Evolutionary conservation across 2,329 filamentous ascomycete species (phyloP), one percentile per base, ranked within the genome.

Genomic region (Eutypella sp.): DNA sequence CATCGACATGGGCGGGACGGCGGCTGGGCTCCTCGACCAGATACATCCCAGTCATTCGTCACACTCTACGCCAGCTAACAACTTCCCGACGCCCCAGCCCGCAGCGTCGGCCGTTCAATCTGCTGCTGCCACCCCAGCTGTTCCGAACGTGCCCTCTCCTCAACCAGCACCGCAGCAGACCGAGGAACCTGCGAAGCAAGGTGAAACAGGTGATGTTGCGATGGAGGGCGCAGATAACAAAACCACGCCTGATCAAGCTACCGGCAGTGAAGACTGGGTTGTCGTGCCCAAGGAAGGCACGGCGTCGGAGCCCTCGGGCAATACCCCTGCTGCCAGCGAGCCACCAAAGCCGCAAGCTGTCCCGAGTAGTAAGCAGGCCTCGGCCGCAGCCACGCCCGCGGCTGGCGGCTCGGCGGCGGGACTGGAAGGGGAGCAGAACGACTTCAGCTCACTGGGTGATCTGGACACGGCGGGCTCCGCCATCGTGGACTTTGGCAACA

Each of bases 381-480:
- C 74, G 1, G 66, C 69, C 0, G 68, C 67, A 8, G 66, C 65
- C 29, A 77, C 75, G 3, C 73, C 75, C 1, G 70, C 63, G 11
- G 51, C 41, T 20, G 53, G 47, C 24, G 41, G 48, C 11, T 61
- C 60, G 9, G 67, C 47, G 63, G 69, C 44, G 59, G 72, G 67
- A 9, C 72, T 73, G 24, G 66, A 68, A 5, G 64, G 68, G 9
- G 78, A 84, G 55, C 70, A 75, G 45, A 78, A 76, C 56, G 82
- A 85, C 59, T 85, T 85, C 53, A 76, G 75, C 59, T 78, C 80
- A 22, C 69, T 85, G 7, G 81, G 75, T 15, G 81, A 85, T 52
- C 67, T 87, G 37, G 83, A 90, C 62, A 82, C 83, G 20, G 85
- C 84, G 0, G 85, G 83, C 13, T 84, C 89, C 58, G 85, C 84